Conservation (phyloP, 73 alveolate species). For the Paramecium biaurelia region DNA sequence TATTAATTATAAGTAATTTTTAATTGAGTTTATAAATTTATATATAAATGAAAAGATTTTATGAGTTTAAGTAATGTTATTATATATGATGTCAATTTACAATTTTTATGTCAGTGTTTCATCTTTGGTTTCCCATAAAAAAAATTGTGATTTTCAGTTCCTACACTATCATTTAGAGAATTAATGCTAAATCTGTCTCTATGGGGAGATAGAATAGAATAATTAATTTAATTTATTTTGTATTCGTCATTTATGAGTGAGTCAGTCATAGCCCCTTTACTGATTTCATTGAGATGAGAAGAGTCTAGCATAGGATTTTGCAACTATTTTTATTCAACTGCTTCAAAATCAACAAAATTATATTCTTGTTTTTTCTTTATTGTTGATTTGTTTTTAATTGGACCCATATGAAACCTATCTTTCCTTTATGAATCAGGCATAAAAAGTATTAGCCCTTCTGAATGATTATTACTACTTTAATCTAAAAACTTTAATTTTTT, state of each 20-base stretch:
- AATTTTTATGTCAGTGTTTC: not conserved
- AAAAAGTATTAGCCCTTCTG: not conserved
- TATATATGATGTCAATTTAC: not conserved
- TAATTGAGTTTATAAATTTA: too few species aligned
- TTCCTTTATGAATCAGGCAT: not conserved
- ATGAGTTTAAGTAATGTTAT: conserved; percentile 62
- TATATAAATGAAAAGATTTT: conserved; percentile 9
- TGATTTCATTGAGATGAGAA: not conserved
- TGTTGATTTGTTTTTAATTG: not conserved
- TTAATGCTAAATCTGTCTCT: not conserved
- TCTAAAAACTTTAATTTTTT: not conserved
- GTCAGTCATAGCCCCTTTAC: not conserved
- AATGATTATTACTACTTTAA: not conserved
- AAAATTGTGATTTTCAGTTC: not conserved
- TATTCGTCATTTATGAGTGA: not conserved
- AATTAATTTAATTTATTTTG: not conserved
- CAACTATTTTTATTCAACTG: not conserved
- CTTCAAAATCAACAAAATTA: conserved; percentile 12
- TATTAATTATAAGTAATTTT: too few species aligned
- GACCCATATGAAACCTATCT: not conserved
- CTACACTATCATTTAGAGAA: not conserved
- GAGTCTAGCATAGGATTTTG: not conserved
- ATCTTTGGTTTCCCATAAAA: not conserved
- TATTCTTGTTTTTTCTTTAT: not conserved
- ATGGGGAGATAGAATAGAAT: not conserved